Base-by-base conservation (phyloP, 176 grass and related monocot species). In the Oryza rufipogon region DNA sequence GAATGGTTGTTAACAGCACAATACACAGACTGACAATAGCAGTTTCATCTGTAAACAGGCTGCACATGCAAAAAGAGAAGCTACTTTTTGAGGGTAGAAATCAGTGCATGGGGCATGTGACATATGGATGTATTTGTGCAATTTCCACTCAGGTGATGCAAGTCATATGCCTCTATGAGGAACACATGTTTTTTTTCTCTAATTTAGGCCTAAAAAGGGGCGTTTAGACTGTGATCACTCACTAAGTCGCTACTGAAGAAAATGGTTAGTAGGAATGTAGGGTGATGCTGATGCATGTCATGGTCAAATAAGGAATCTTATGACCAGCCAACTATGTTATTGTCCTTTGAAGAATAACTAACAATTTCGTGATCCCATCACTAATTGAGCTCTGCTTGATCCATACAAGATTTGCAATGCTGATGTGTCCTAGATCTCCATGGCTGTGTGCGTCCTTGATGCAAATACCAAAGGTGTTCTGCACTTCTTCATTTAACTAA, bases 291-390 rank as follows among this genome's bases (percentile, higher is more conserved):
- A 58, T n/a, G 47, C 71, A 63, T 82, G 9, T 4, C 36, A 47
- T 63, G 85, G 85, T 87, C 79, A 82, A 82, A 82, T 82, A 20
- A 71, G 49, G 73, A 82, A 87, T 87, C 79, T 85, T 70, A 67
- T 82, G 86, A 63, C 86, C 39, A 79, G n/a, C 25, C 82, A 72
- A 39, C 6, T 71, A 67, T 85, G 47, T 58, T 64, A 52, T 64
- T 71, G 66, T 64, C 38, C 83, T 85, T 78, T 72, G 52, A 41
- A 26, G 28, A 41, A 82, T 82, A 47, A 20, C 63, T 64, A 34
- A 49, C 25, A 47, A 38, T 44, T 75, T 75, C 85, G 12, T 41
- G 33, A 66, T 52, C 7, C 39, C 30, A 48, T 38, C 20, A 38
- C 58, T 65, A 7, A 23, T 47, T 58, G 67, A 74, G 45, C 11